phyloP scores from a whole-genome alignment of 169 alveolate genomes.

The Toxoplasma gondii region DNA sequence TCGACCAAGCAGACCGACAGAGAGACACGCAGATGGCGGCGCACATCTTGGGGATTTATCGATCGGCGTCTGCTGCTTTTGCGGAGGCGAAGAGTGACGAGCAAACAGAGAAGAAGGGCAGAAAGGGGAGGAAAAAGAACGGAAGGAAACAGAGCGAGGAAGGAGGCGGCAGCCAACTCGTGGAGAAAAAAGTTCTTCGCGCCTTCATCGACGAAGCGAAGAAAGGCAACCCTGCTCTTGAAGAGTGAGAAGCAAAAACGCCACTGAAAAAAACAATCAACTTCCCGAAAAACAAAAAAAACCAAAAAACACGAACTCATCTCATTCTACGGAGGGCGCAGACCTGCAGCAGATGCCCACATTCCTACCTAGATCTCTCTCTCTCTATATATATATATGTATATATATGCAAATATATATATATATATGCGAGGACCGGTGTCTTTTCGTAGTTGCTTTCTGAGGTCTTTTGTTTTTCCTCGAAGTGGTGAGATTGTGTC shows the following conservation, averaged over 20 bases:
- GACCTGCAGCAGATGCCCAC: too few species aligned
- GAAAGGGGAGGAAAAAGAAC: neutral
- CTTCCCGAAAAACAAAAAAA: too few species aligned
- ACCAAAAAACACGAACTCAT: too few species aligned
- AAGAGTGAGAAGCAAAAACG: neutral
- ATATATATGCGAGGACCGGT: neutral
- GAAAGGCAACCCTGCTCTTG: conserved; percentile 41
- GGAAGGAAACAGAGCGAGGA: neutral
- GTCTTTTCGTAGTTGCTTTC: too few species aligned
- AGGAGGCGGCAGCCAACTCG: neutral
- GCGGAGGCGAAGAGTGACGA: neutral
- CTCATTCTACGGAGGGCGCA: too few species aligned
- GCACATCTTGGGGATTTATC: conserved; percentile 75
- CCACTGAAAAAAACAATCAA: too few species aligned
- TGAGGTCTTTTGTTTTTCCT: too few species aligned
- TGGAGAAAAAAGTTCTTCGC: conserved; percentile 47
- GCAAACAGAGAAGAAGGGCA: neutral
- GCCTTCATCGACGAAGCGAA: conserved; percentile 60
- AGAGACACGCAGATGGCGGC: conserved; percentile 77
- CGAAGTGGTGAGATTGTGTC: too few species aligned
- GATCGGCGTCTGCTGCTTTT: neutral
- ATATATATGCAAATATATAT: neutral
- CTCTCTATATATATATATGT: neutral
- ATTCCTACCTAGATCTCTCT: too few species aligned
- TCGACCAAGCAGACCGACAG: conserved; percentile 76